Evolutionary conservation across 2,329 filamentous ascomycete species (phyloP), one percentile per base, ranked within the genome.

Genomic region (Moelleriella libera): DNA sequence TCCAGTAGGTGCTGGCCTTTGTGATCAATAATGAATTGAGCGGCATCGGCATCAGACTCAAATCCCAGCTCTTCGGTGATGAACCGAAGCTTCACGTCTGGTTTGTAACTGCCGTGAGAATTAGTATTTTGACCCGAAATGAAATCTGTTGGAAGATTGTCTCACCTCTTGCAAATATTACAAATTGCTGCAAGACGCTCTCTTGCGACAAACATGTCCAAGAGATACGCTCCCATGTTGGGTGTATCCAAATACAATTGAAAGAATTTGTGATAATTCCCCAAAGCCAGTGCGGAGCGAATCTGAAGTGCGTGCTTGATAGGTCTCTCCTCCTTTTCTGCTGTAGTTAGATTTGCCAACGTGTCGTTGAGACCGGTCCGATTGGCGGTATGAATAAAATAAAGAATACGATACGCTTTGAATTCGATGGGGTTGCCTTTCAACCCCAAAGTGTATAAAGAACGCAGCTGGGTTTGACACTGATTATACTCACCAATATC

Each of bases 401-500:
- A 98, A 64, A 98, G 76, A 69, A 98, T 96, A 78, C 92, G 90
- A 75, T 98, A 98, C 54, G 90, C 92, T 78, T 92, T 92, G 71
- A 98, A 98, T 68, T 98, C 92, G 70, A 86, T 82, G 62, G 86
- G 81, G 66, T 89, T 88, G 59, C 90, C 92, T 62, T 87, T 87
- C 63, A 95, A 72, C 56, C 86, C 85, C 70, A 87, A 79, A 65
- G 80, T 79, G 69, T 98, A 97, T 60, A 98, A 73, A 55, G 85
- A 88, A 67, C 88, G 87, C 63, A 98, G 75, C 71, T 98, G 92
- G 60, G 92, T 97, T 74, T 98, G 92, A 69, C 92, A 98, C 77
- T 98, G 92, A 74, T 98, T 98, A 92, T 98, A 98, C 92, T 98
- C 92, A 98, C 92, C 90, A 73, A 97, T 80, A 74, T 98, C 92